phyloP scores from a whole-genome alignment of 2,329 filamentous ascomycete genomes.

The Peltaster fructicola region DNA sequence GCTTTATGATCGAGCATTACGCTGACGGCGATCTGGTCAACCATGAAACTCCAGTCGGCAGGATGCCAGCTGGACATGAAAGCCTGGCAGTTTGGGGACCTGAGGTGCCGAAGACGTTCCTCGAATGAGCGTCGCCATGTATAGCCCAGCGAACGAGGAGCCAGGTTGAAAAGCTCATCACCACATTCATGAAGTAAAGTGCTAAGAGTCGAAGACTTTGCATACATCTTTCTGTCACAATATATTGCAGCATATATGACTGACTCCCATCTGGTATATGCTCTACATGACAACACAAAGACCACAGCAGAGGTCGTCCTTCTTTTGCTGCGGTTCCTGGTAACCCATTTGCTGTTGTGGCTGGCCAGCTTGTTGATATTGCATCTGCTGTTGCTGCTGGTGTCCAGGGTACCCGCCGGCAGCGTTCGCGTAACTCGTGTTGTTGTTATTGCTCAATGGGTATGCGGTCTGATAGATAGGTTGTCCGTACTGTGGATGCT shows the following conservation, averaged over 20 bases:
- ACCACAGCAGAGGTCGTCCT: conserved; percentile 16
- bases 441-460: conserved; percentile 16
- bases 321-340: conserved; percentile 10
- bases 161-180: too few species aligned
- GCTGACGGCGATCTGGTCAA: conserved; percentile 52
- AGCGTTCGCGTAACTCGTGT: conserved; percentile 22
- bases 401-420: conserved; percentile 16
- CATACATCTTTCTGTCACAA: too few species aligned
- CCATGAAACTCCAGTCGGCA: conserved; percentile 26
- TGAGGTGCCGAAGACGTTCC: conserved; percentile 14
- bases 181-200: too few species aligned
- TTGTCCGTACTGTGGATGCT: conserved; percentile 22
- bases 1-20: conserved; percentile 40
- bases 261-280: neutral
- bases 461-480: conserved; percentile 23
- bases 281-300: conserved; percentile 19
- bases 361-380: conserved; percentile 28
- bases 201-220: too few species aligned
- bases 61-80: conserved; percentile 20
- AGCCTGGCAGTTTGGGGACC: conserved; percentile 16
- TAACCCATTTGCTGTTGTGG: conserved; percentile 27
- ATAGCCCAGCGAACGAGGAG: too few species aligned
- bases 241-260: too few species aligned
- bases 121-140: conserved; percentile 1
- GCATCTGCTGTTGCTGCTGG: conserved; percentile 25